Conservation (phyloP, 306 rosid species). For the Pyrus pyrifolia region DNA sequence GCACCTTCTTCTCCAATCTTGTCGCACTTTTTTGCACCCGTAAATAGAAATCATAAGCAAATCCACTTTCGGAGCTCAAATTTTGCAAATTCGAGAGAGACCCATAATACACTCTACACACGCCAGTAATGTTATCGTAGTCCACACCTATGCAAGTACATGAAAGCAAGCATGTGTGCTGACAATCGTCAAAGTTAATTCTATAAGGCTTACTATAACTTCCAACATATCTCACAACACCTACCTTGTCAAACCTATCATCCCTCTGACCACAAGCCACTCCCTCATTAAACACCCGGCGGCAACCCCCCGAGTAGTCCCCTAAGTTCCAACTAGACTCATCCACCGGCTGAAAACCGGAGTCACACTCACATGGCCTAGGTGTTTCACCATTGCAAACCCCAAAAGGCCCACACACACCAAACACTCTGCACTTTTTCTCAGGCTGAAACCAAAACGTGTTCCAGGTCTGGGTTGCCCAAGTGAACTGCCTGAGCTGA, state of each 20-base stretch:
- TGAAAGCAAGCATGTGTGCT: conserved; percentile 31
- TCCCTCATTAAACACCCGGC: neutral
- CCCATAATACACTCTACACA: conserved; percentile 41
- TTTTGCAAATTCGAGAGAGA: conserved; percentile 45
- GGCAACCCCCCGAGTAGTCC: conserved; percentile 53
- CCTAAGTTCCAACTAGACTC: conserved; percentile 34
- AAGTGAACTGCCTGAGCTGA: conserved; percentile 58
- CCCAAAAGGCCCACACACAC: conserved; percentile 58
- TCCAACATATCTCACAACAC: conserved; percentile 21
- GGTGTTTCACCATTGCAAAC: conserved; percentile 19
- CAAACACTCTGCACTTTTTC: conserved; percentile 29
- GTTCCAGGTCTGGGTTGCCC: conserved; percentile 56
- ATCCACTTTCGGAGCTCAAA: conserved; percentile 16
- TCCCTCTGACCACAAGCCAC: conserved; percentile 17
- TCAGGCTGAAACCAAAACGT: conserved; percentile 62
- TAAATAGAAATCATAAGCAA: conserved; percentile 22
- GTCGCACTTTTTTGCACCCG: conserved; percentile 27
- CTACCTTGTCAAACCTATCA: conserved; percentile 39
- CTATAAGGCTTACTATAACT: conserved; percentile 1
- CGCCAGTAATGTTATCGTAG: conserved; percentile 19
- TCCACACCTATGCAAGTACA: conserved; percentile 52
- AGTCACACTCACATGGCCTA: conserved; percentile 35
- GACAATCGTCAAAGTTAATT: conserved; percentile 28
- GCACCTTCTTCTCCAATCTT: conserved; percentile 5
- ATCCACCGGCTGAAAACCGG: conserved; percentile 44